Evolutionary conservation across 2,329 filamentous ascomycete species (phyloP).

Genomic region (Apiospora hydei): DNA sequence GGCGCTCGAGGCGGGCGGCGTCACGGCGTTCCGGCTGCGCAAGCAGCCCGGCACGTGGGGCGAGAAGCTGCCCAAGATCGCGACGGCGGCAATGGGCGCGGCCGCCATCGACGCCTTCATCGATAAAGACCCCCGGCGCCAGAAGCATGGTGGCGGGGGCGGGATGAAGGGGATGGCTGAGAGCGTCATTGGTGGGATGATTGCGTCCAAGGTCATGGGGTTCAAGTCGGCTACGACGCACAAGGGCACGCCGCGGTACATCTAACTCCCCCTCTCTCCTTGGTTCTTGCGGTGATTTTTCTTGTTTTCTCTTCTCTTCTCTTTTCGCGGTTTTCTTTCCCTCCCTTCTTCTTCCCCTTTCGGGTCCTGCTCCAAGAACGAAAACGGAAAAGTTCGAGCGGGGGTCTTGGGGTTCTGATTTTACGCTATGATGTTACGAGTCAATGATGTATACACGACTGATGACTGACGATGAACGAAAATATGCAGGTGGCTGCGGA

Average conservation of each 20-base stretch:
- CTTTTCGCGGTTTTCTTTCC: background rate
- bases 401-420: background rate
- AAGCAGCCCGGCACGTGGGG: conserved; percentile 56
- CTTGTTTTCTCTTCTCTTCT: background rate
- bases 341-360: too few relatives aligned
- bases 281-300: background rate
- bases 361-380: background rate
- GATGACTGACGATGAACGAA: background rate
- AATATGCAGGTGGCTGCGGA: background rate
- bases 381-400: background rate
- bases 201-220: conserved; percentile 42
- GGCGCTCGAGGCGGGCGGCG: conserved; percentile 55
- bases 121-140: conserved; percentile 40
- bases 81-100: conserved; percentile 56
- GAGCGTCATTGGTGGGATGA: conserved; percentile 39
- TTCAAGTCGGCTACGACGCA: conserved; percentile 32
- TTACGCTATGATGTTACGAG: background rate
- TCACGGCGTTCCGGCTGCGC: conserved; percentile 55
- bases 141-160: conserved; percentile 27
- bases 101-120: conserved; percentile 57
- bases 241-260: conserved; percentile 31
- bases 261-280: background rate
- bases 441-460: background rate
- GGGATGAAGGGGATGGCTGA: conserved; percentile 43
- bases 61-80: conserved; percentile 56